Evolutionary conservation across 2,329 filamentous ascomycete species (phyloP), one percentile per base, ranked within the genome.

Genomic region (Exophiala sp.): DNA sequence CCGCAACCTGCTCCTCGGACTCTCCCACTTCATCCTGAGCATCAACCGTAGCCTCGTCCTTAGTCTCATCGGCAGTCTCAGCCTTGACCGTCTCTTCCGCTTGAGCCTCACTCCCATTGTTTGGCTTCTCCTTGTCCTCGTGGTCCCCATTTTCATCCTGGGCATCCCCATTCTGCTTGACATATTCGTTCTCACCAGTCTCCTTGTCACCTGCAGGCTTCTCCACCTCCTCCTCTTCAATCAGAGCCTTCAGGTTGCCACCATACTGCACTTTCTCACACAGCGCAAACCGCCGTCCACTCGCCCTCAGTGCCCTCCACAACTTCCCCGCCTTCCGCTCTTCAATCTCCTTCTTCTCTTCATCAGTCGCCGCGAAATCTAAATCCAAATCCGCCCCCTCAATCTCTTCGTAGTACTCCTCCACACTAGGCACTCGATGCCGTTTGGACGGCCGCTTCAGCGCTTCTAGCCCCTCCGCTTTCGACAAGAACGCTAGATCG

Each of bases 181-280:
- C 45, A 7, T 38, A 21, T 11, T 49, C 41, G 7, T 35, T 32
- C 24, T 47, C 51, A 7, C 16, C 14, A n/a, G 38, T 24, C 11
- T 29, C 14, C 5, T 34, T 43, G 24, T 52, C 32, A 12, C 12
- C 34, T 5, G 21, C 48, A 2, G 36, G 46, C 24, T 51, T 54
- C 32, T 59, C 52, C 10, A 33, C 41, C 6, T 50, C 43, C 5
- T 50, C 52, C 24, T 42, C 49, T 14, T 57, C 47, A 3, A 62
- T 38, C 46, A 63, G 45, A 7, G 72, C 69, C 57, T 80, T 74
- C 56, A 85, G 68, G 59, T 89, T 88, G 66, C 87, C 88, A 38
- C 88, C 85, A 61, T 91, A 86, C 51, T 96, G 91, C 44, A 96
- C 88, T 69, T 87, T 89, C 70, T 97, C 91, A 69, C 97, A 94